Percentiles rank a stretch among this genome's conserved stretches.
Evolutionary conservation across 495 filamentous ascomycete species (phyloP).

Genomic region (Echria macrotheca): DNA sequence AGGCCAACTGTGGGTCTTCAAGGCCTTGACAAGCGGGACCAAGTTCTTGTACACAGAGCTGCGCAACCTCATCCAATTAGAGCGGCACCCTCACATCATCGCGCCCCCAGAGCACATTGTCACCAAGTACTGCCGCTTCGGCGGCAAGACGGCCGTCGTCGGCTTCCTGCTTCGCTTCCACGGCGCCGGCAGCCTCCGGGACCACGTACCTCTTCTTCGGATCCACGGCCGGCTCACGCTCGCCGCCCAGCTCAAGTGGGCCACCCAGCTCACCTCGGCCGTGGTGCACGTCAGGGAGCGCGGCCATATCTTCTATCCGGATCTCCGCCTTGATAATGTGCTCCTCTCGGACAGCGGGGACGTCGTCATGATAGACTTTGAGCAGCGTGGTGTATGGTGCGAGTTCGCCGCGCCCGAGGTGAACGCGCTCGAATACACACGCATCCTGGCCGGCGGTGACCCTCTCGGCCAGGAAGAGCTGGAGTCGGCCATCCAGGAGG

Average conservation of each 20-base stretch:
- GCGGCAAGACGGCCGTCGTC: conserved; percentile 39
- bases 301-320: conserved; percentile 41
- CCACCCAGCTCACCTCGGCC: conserved; percentile 38
- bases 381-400: conserved; percentile 49
- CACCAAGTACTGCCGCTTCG: conserved; percentile 42
- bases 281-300: conserved; percentile 33
- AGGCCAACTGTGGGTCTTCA: conserved; percentile 39
- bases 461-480: conserved; percentile 13
- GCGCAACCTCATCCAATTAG: conserved; percentile 37
- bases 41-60: conserved; percentile 47
- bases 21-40: conserved; percentile 43
- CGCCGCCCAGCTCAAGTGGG: conserved; percentile 38
- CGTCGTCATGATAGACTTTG: conserved; percentile 47
- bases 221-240: conserved; percentile 31
- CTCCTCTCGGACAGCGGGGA: conserved; percentile 35
- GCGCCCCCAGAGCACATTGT: conserved; percentile 37
- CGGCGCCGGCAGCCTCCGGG: conserved; percentile 36
- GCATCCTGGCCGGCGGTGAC: conserved; percentile 30
- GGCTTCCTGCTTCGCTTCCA: conserved; percentile 44
- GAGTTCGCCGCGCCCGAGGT: conserved; percentile 47
- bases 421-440: conserved; percentile 42
- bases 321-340: conserved; percentile 46
- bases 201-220: conserved; percentile 37
- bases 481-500: conserved; percentile 22
- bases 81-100: conserved; percentile 40